Percentiles rank a stretch among this genome's conserved stretches.
Conservation (phyloP, 2,329 filamentous ascomycete species). For the Pyrenophora graminea region DNA sequence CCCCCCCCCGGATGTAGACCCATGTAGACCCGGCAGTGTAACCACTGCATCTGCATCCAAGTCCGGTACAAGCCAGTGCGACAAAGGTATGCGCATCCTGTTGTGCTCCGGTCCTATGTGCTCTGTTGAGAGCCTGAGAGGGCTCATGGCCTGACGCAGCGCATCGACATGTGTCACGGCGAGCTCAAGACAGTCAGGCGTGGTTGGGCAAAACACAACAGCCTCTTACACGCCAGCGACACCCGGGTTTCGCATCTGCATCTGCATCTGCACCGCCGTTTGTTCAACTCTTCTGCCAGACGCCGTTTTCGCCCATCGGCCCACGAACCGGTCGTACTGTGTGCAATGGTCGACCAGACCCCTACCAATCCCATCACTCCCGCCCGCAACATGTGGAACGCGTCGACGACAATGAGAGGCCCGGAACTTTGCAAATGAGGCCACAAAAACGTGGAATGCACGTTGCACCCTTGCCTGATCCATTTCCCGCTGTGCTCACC, state of each 20-base stretch:
- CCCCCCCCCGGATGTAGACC: neutral
- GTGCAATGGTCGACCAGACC: conserved; percentile 8
- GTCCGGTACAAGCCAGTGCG: conserved; percentile 14
- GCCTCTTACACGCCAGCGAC: conserved; percentile 18
- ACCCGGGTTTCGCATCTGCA: conserved; percentile 28
- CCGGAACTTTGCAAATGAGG: conserved; percentile 35
- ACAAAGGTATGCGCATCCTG: conserved; percentile 7
- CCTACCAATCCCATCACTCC: conserved; percentile 31
- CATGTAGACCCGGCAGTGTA: no score
- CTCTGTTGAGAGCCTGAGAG: conserved; percentile 8
- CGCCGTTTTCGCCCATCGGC: conserved; percentile 34
- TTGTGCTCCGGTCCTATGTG: conserved; percentile 4
- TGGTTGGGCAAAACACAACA: conserved; percentile 15
- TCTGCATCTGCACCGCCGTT: conserved; percentile 27
- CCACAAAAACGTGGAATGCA: conserved; percentile 40
- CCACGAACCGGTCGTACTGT: conserved; percentile 20
- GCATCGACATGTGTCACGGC: conserved; percentile 19
- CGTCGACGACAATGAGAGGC: conserved; percentile 27
- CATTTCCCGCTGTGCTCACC: conserved; percentile 19
- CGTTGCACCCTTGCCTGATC: conserved; percentile 41
- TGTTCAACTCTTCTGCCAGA: conserved; percentile 22
- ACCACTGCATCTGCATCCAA: conserved; percentile 19
- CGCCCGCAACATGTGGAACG: conserved; percentile 23
- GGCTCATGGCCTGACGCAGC: conserved; percentile 14
- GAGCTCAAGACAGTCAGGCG: conserved; percentile 17